Conservation (phyloP, 75 land plant genomes). For the Cunninghamia lanceolata region DNA sequence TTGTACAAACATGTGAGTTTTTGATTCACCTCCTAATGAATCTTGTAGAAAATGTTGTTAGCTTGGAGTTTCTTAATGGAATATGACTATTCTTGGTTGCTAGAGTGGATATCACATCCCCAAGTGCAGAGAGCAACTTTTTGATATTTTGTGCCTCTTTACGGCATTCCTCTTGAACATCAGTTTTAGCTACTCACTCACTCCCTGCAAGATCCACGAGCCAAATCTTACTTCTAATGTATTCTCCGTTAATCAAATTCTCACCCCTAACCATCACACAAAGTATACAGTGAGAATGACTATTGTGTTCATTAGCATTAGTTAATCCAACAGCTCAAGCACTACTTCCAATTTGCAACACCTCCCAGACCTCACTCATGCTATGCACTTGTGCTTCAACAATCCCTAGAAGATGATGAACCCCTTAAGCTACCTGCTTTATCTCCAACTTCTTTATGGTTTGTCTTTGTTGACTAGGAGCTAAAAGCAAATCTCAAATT, state of each 20-base stretch:
- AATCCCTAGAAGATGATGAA: constrained; percentile 90
- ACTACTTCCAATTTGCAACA: constrained; percentile 86
- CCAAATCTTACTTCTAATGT: constrained; percentile 95
- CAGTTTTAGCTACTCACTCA: constrained; percentile 92
- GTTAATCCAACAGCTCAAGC: constrained; percentile 90
- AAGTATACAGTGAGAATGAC: constrained; percentile 96
- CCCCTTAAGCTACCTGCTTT: constrained; percentile 82
- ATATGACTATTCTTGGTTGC: constrained; percentile 84
- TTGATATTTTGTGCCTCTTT: constrained; percentile 98
- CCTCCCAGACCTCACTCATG: constrained; percentile 94
- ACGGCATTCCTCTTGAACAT: constrained; percentile 90
- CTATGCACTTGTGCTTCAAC: constrained; percentile 81
- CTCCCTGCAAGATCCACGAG: constrained; percentile 97
- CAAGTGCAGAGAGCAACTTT: constrained; percentile 89
- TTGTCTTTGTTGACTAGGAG: constrained; percentile 48
- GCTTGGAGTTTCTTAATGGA: constrained; percentile 99
- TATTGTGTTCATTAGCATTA: constrained; percentile 93
- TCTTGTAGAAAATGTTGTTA: constrained; percentile 98
- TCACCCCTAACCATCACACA: constrained; percentile 96
- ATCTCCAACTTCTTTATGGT: constrained; percentile 84
- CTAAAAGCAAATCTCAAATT: constrained; percentile 75
- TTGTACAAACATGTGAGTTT: constrained; percentile 97
- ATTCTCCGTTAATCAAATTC: constrained; percentile 79
- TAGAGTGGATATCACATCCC: constrained; percentile 95
- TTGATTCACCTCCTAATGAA: constrained; percentile 96